These are phyloP conservation scores for Schrenkiella parvula DNA, from an alignment of 345 rosid species.

Conservation along the genomic window DNA sequence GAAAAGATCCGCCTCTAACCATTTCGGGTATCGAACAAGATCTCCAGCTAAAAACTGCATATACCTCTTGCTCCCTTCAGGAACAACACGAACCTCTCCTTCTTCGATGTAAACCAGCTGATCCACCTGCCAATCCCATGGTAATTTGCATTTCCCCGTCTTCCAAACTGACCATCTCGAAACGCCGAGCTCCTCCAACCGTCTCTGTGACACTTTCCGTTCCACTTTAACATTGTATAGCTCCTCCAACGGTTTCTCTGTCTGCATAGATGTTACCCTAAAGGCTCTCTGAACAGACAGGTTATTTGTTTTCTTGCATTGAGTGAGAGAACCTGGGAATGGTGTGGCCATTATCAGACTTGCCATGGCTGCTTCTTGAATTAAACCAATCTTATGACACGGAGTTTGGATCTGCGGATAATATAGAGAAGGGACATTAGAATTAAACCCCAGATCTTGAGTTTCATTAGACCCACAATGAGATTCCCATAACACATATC, in stretches of 20 bases:
- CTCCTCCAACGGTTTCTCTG: conserved; percentile 72
- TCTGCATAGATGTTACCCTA: conserved; percentile 49
- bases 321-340: conserved; percentile 24
- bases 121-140: conserved; percentile 97
- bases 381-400: neutral
- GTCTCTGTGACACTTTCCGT: conserved; percentile 48
- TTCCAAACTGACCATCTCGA: conserved; percentile 86
- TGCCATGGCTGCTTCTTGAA: conserved; percentile 37
- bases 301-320: conserved; percentile 13
- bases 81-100: conserved; percentile 95
- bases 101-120: conserved; percentile 93
- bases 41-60: conserved; percentile 88
- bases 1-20: conserved; percentile 93
- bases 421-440: neutral
- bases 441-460: neutral
- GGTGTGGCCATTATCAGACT: conserved; percentile 40
- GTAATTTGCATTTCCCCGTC: conserved; percentile 73
- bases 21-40: conserved; percentile 85
- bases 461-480: neutral
- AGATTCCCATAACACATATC: neutral
- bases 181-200: conserved; percentile 67
- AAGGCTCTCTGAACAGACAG: conserved; percentile 12
- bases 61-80: conserved; percentile 70
- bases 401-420: neutral
- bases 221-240: conserved; percentile 79